A percentile compares a stretch with the other conserved stretches of the same genome.
phyloP scores from a whole-genome alignment of 345 rosid species.

The Lagerstroemia speciosa region DNA sequence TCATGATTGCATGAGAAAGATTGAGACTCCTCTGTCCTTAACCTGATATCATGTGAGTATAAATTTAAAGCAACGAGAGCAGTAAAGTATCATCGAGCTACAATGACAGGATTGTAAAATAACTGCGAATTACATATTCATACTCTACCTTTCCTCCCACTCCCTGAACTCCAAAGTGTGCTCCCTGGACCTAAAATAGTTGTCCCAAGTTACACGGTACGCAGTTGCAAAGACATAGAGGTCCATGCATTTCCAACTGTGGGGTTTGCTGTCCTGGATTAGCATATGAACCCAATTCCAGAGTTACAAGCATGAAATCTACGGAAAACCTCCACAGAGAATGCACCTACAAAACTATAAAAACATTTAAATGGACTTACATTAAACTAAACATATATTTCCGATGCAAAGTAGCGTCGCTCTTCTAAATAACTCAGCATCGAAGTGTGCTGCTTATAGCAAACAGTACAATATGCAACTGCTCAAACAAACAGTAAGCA shows the following conservation, averaged over 20 bases:
- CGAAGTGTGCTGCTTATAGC: too few relatives aligned
- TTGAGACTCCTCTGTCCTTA: slow-evolving; percentile 77
- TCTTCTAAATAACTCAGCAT: too few relatives aligned
- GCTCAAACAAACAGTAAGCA: too few relatives aligned
- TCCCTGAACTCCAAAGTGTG: slow-evolving; percentile 66
- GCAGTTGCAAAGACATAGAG: slow-evolving; percentile 93
- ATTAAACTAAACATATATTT: too few relatives aligned
- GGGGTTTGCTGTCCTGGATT: slow-evolving; percentile 68
- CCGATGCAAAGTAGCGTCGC: too few relatives aligned
- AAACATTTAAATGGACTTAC: too few relatives aligned
- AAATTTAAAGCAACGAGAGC: neutral
- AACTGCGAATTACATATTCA: slow-evolving; percentile 60
- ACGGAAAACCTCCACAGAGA: neutral
- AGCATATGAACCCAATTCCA: slow-evolving; percentile 13
- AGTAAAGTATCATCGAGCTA: neutral
- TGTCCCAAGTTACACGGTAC: slow-evolving; percentile 92
- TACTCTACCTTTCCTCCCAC: slow-evolving; percentile 94
- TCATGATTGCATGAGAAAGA: slow-evolving; percentile 96
- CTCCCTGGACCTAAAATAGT: slow-evolving; percentile 73
- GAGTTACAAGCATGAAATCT: slow-evolving; percentile 4
- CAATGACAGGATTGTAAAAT: neutral
- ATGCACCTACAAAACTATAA: too few relatives aligned
- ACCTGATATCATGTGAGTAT: slow-evolving; percentile 39
- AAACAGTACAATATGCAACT: too few relatives aligned
- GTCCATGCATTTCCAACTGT: slow-evolving; percentile 98